Evolutionary conservation across 2,329 filamentous ascomycete genomes (phyloP).

Genomic region (Aspergillus pseudoglaucus): DNA sequence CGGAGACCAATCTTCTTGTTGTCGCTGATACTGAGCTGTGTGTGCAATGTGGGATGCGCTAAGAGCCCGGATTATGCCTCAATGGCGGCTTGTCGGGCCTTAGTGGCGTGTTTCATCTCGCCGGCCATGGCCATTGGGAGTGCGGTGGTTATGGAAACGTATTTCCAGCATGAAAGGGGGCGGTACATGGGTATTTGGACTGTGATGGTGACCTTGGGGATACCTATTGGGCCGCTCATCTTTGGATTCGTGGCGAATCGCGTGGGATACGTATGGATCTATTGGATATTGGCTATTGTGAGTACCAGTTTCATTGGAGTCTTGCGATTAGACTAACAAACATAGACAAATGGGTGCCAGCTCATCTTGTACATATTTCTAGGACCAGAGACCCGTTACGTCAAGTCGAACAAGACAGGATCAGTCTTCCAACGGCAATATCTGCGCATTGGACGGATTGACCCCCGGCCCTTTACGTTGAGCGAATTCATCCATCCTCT

Average conservation of each 20-base stretch:
- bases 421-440: constrained; percentile 38
- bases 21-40: constrained; percentile 42
- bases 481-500: constrained; percentile 49
- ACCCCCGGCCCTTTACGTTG: constrained; percentile 42
- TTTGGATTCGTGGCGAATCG: constrained; percentile 44
- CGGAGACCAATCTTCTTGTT: constrained; percentile 50
- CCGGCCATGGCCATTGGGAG: constrained; percentile 49
- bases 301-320: constrained; percentile 6
- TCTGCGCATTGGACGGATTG: constrained; percentile 43
- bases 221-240: constrained; percentile 35
- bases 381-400: constrained; percentile 50
- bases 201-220: constrained; percentile 43
- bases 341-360: constrained; percentile 48
- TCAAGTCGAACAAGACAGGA: constrained; percentile 15
- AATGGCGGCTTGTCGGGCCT: constrained; percentile 46
- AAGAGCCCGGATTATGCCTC: constrained; percentile 43
- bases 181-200: constrained; percentile 54
- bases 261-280: constrained; percentile 54
- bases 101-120: constrained; percentile 49
- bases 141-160: constrained; percentile 51
- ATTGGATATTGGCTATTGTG: constrained; percentile 52
- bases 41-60: constrained; percentile 51
- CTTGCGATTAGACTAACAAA: constrained; percentile 1
- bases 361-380: constrained; percentile 51
- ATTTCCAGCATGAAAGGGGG: constrained; percentile 49